A percentile compares a stretch with the other conserved stretches of the same genome.
Conservation (phyloP, 805 yeast genomes). For the Cyberlindnera euphorbiiphila region DNA sequence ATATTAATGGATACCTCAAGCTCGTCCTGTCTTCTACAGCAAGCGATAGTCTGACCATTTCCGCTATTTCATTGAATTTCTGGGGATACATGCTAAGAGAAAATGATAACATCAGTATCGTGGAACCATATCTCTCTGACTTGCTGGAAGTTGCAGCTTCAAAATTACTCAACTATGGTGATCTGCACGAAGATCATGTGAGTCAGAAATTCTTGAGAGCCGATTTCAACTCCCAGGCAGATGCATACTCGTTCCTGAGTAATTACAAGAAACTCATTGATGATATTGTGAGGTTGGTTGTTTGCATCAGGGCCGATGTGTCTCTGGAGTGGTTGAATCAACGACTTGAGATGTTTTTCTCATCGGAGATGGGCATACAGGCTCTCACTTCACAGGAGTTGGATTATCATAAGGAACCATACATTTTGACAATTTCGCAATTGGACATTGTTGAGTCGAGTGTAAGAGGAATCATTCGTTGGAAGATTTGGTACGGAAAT, state of each 20-base stretch:
- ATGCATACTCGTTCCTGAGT: conserved; percentile 67
- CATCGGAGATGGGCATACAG: conserved; percentile 61
- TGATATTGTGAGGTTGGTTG: conserved; percentile 83
- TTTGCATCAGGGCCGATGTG: conserved; percentile 80
- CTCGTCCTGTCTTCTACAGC: conserved; percentile 76
- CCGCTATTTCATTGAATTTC: conserved; percentile 86
- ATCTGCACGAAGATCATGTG: conserved; percentile 58
- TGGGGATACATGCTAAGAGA: conserved; percentile 90
- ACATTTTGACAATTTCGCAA: conserved; percentile 73
- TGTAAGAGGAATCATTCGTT: conserved; percentile 86
- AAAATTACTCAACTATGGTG: conserved; percentile 69
- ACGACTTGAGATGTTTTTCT: conserved; percentile 68
- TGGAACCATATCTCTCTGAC: conserved; percentile 56
- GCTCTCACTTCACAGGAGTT: conserved; percentile 54
- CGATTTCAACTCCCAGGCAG: conserved; percentile 87
- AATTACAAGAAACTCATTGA: conserved; percentile 83
- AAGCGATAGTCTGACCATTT: conserved; percentile 82
- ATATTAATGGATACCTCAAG: conserved; percentile 62
- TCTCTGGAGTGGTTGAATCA: conserved; percentile 79
- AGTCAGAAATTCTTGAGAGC: conserved; percentile 67
- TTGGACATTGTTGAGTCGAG: conserved; percentile 85
- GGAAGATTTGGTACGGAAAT: conserved; percentile 87
- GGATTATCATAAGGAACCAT: conserved; percentile 61
- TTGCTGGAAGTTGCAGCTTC: conserved; percentile 74
- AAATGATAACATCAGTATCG: conserved; percentile 55